Percentiles rank a stretch among this genome's conserved stretches.
Conservation (phyloP, 495 filamentous ascomycete species). For the Pyronema omphalodes region DNA sequence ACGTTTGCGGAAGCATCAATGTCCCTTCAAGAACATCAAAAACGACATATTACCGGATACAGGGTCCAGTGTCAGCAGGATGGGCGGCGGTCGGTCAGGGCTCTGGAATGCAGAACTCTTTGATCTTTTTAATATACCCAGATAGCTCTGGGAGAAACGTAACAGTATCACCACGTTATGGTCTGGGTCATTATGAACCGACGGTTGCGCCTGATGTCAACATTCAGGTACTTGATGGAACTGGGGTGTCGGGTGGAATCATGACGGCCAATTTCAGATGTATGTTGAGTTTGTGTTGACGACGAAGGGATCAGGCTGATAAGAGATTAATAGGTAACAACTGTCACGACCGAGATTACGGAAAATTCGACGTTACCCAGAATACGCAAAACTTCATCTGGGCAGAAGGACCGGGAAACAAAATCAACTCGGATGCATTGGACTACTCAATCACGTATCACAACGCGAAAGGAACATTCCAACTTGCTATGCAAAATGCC, state of each 20-base stretch:
- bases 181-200: conserved; percentile 36
- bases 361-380: conserved; percentile 29
- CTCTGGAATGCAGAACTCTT: conserved; percentile 39
- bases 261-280: conserved; percentile 49
- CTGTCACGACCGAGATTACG: conserved; percentile 40
- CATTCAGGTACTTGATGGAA: conserved; percentile 41
- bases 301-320: conserved; percentile 27
- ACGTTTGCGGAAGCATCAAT: conserved; percentile 3
- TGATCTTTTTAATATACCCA: conserved; percentile 52
- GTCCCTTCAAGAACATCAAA: conserved; percentile 12
- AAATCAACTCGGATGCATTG: conserved; percentile 36
- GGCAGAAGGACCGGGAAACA: conserved; percentile 38
- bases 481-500: conserved; percentile 37
- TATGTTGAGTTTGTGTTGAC: conserved; percentile 13
- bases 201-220: conserved; percentile 31
- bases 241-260: conserved; percentile 33
- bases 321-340: conserved; percentile 30
- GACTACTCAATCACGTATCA: conserved; percentile 40
- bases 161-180: conserved; percentile 46
- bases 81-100: conserved; percentile 56
- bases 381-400: conserved; percentile 43
- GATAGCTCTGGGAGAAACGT: conserved; percentile 38
- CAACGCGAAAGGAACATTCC: conserved; percentile 34
- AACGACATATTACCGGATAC: conserved; percentile 48
- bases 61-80: conserved; percentile 36